Percentiles rank a stretch among this genome's conserved stretches.
Conservation (phyloP, 345 rosid genomes). For the Eucalyptus sp. region DNA sequence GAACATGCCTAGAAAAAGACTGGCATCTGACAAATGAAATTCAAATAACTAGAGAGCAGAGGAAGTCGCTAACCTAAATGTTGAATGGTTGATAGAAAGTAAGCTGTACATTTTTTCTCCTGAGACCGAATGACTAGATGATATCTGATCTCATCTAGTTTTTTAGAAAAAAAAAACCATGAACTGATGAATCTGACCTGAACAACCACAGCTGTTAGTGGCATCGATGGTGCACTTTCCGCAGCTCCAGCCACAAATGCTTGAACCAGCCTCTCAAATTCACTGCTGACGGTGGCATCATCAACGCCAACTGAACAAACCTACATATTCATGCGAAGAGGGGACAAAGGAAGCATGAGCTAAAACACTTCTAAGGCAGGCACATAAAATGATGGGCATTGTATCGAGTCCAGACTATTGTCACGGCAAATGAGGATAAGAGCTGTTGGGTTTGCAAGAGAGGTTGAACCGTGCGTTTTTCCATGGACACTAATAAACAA, state of each 20-base stretch:
- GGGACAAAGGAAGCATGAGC: neutral
- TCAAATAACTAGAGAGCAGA: neutral
- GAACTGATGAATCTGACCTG: conserved; percentile 37
- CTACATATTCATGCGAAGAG: conserved; percentile 10
- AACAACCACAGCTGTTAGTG: conserved; percentile 75
- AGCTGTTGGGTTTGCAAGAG: neutral
- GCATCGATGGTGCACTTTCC: conserved; percentile 53
- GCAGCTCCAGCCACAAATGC: conserved; percentile 61
- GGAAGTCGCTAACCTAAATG: neutral
- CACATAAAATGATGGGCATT: neutral
- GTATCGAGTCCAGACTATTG: neutral
- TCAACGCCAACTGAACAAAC: conserved; percentile 41
- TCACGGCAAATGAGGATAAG: neutral
- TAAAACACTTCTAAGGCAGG: neutral
- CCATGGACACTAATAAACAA: neutral
- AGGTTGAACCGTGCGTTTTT: neutral
- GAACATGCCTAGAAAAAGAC: neutral
- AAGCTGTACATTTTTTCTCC: neutral
- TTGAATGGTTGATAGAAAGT: neutral
- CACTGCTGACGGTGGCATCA: conserved; percentile 34
- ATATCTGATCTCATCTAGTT: neutral
- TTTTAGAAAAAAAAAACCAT: neutral
- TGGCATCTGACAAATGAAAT: neutral
- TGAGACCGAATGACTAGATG: neutral
- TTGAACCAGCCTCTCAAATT: conserved; percentile 54